Evolutionary conservation across 2,329 filamentous ascomycete genomes (phyloP).

Genomic region (Periconia macrospinosa): DNA sequence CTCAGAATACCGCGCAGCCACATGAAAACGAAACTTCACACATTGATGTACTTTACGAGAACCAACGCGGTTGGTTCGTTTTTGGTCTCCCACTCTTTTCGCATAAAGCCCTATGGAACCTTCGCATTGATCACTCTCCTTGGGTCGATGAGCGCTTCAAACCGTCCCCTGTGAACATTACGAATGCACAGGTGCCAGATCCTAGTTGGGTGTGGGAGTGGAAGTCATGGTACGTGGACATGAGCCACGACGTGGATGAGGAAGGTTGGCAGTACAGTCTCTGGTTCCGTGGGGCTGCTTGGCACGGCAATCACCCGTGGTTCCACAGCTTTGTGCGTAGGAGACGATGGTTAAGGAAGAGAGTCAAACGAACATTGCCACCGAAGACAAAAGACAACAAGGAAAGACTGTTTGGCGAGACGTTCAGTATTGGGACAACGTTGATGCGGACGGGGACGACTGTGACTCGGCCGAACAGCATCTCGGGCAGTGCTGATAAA

Average conservation of each 20-base stretch:
- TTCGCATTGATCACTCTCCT: conserved; percentile 79
- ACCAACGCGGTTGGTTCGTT: conserved; percentile 86
- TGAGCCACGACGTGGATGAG: conserved; percentile 80
- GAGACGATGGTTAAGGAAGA: conserved; percentile 82
- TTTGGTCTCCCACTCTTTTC: conserved; percentile 93
- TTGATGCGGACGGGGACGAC: conserved; percentile 23
- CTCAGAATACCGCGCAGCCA: not conserved
- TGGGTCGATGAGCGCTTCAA: conserved; percentile 73
- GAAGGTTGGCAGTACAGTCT: conserved; percentile 98
- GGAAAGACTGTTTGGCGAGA: conserved; percentile 41
- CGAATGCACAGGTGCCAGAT: conserved; percentile 89
- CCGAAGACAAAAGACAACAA: conserved; percentile 36
- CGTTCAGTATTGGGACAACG: conserved; percentile 42
- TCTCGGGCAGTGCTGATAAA: conserved; percentile 27
- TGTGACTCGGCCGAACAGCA: conserved; percentile 41
- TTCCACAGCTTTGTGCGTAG: conserved; percentile 94
- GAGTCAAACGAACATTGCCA: conserved; percentile 63
- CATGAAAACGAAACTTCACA: conserved; percentile 28
- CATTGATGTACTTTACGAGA: conserved; percentile 91
- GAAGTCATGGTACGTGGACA: conserved; percentile 73
- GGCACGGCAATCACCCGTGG: conserved; percentile 89
- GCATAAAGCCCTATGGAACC: conserved; percentile 68
- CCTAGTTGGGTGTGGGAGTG: conserved; percentile 92
- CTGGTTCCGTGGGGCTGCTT: conserved; percentile 66
- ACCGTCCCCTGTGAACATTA: conserved; percentile 68